These are phyloP conservation scores for Alternaria infectoria DNA, from an alignment of 2,329 filamentous ascomycete genomes.

Conservation along the genomic window DNA sequence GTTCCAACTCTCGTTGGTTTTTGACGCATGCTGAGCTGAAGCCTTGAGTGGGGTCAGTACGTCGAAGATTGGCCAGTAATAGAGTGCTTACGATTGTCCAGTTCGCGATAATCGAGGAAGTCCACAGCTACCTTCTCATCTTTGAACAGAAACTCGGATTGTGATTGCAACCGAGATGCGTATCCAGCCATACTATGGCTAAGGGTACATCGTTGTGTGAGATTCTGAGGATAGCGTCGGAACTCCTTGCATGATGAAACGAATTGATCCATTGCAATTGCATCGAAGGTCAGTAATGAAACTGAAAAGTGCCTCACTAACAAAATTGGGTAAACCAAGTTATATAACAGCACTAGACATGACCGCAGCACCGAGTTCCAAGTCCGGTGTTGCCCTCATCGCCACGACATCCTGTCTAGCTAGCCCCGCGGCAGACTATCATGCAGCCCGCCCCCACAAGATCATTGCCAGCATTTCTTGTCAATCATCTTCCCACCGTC, in stretches of 20 bases:
- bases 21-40: background rate
- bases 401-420: conserved; percentile 1
- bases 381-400: background rate
- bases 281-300: background rate
- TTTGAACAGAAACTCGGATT: background rate
- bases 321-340: background rate
- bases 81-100: background rate
- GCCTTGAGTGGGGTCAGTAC: background rate
- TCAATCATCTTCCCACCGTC: background rate
- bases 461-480: background rate
- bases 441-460: background rate
- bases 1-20: background rate
- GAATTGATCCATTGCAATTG: background rate
- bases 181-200: background rate
- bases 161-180: background rate
- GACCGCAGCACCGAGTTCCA: background rate
- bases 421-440: background rate
- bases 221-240: background rate
- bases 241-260: background rate
- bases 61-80: background rate
- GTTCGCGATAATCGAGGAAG: background rate
- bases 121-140: background rate
- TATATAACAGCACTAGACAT: background rate
- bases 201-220: background rate
- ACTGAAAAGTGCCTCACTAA: background rate